Base-by-base conservation (phyloP, 331 rosid genomes). In the Quercus lobata region DNA sequence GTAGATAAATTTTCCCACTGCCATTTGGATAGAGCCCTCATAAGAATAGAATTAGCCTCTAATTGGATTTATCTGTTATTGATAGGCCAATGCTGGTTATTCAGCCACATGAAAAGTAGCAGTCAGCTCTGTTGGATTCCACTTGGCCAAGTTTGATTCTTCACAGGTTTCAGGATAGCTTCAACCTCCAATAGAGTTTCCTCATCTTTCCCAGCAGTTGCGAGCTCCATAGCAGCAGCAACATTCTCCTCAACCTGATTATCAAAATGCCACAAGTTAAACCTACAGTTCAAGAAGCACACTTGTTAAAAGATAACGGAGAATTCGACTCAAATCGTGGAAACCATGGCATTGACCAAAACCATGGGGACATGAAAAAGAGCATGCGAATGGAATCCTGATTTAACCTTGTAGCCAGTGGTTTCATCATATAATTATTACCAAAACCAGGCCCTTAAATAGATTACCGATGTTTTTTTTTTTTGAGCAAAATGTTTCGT, bases 111-210 rank as follows among this genome's bases (percentile, higher is more conserved):
- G 70, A 29, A 49, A 29, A 2, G 53, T 35, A 68, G 27, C 21
- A 19, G 68, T 91, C 88, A 94, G 84, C 87, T 82, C 82, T 84
- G 82, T 84, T 88, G 94, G 83, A 84, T 88, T 86, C 97, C 99
- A 83, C 97, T 94, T 22, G 95, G 89, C 97, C 97, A 95, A 54
- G 97, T 80, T 76, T 90, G 96, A 58, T 93, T 93, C 90, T 91
- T 93, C n/a, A 90, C 93, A 21, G 93, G 94, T 81, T 84, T 82
- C 71, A 91, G 78, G 77, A 95, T 91, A 79, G 92, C 87, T 84
- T 85, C 94, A 79, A 93, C 88, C 88, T 91, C 96, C 19, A 88
- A 69, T 2, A 93, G 78, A 82, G 88, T 80, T 72, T 80, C 86
- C 81, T 89, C 80, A 76, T 95, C 96, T 19, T 82, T 89, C 71